Percentiles rank a stretch among this genome's conserved stretches.
Conservation (phyloP, 1,139 yeast species). For the Yamadazyma spencermartinsiae region DNA sequence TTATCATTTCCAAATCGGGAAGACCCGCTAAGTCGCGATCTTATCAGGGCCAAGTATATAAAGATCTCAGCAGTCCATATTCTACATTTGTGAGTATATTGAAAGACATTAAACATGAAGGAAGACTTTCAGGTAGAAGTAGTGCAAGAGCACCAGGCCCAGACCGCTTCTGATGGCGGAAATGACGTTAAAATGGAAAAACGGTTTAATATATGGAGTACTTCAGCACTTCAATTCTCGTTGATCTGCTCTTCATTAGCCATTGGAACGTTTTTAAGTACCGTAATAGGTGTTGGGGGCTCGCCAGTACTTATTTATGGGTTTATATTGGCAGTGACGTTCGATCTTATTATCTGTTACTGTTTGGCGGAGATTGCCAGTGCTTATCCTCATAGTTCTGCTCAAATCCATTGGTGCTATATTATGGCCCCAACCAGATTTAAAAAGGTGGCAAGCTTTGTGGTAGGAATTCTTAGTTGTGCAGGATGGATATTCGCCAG, state of each 20-base stretch:
- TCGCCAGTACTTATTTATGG: slow-evolving; percentile 27
- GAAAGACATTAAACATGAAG: no score
- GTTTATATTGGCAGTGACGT: slow-evolving; percentile 21
- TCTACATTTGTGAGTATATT: no score
- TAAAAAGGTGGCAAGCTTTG: slow-evolving; percentile 30
- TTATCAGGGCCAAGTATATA: no score
- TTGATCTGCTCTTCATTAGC: slow-evolving; percentile 28
- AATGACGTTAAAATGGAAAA: slow-evolving; percentile 15
- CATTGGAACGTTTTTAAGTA: slow-evolving; percentile 25
- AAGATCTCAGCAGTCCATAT: neutral
- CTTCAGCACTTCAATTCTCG: slow-evolving; percentile 24
- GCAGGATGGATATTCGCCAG: slow-evolving; percentile 52
- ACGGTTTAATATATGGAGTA: slow-evolving; percentile 25
- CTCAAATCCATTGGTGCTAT: slow-evolving; percentile 33
- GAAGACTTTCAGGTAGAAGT: neutral
- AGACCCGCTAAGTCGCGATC: no score
- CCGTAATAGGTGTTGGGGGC: slow-evolving; percentile 30
- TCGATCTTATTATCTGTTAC: slow-evolving; percentile 24
- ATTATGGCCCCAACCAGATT: slow-evolving; percentile 22
- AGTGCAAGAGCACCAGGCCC: neutral
- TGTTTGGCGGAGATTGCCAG: slow-evolving; percentile 29
- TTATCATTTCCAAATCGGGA: no score
- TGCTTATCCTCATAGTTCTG: slow-evolving; percentile 30
- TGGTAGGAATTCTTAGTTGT: slow-evolving; percentile 52
- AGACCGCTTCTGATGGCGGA: neutral